A percentile compares a stretch with the other conserved stretches of the same genome.
phyloP scores from a whole-genome alignment of 176 grass and related monocot species.

The Microstegium vimineum region DNA sequence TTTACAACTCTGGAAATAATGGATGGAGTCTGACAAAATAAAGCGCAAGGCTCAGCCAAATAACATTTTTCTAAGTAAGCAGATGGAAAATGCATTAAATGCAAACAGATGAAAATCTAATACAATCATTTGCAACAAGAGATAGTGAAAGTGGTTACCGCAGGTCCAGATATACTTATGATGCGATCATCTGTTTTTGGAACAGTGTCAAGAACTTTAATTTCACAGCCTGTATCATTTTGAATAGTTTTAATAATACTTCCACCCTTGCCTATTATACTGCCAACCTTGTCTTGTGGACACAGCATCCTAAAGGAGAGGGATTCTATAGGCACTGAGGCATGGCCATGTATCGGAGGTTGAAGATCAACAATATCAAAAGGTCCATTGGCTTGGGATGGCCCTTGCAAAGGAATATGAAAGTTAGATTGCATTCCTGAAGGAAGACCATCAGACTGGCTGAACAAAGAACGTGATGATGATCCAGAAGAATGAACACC shows the following conservation, averaged over 20 bases:
- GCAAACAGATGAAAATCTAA: background rate
- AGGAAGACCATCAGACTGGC: constrained; percentile 44
- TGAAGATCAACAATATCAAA: constrained; percentile 37
- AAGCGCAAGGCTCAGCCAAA: background rate
- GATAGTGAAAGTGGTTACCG: constrained; percentile 48
- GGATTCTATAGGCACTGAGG: constrained; percentile 42
- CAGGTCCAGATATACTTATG: constrained; percentile 73
- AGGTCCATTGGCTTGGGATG: constrained; percentile 35
- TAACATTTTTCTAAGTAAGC: background rate
- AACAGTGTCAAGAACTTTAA: constrained; percentile 79
- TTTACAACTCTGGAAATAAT: background rate
- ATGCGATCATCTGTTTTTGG: constrained; percentile 63
- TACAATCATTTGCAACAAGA: constrained; percentile 13
- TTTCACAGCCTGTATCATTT: constrained; percentile 89
- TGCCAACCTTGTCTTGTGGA: constrained; percentile 75
- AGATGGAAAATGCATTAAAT: constrained; percentile 23
- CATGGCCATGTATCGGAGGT: constrained; percentile 37
- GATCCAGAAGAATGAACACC: constrained; percentile 35
- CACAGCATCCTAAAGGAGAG: constrained; percentile 78
- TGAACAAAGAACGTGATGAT: constrained; percentile 40
- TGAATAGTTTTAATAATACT: constrained; percentile 78
- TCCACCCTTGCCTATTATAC: constrained; percentile 87
- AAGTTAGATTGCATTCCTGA: constrained; percentile 56
- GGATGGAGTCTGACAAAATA: background rate
- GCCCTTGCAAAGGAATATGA: constrained; percentile 51